Evolutionary conservation across 2,329 filamentous ascomycete genomes (phyloP), one percentile per base, ranked within the genome.

Genomic region (Epichloe sibirici): DNA sequence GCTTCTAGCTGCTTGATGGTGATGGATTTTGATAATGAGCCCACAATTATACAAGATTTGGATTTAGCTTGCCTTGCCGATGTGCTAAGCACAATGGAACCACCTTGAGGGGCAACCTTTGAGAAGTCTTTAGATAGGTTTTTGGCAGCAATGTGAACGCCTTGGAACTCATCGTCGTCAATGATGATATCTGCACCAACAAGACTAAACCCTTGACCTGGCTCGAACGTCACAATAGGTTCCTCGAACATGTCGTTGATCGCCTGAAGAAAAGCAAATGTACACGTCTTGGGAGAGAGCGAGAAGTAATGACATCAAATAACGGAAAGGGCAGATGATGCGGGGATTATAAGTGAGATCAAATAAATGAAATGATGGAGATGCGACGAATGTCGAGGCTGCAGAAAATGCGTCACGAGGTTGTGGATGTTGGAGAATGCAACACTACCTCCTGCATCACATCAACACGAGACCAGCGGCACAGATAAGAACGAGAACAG

Each of bases 141-240:
- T 35, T 59, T 55, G 11, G 60, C 65, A 5, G 67, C 66, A 34
- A 69, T 68, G 28, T 62, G 61, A 15, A 69, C 56, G 9, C 67
- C 67, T 4, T 60, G 47, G 15, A 58, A 59, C 42, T 69, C 65
- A 48, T 60, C 59, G 7, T 61, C 52, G 17, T 66, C 61, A 39
- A 65, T 57, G 31, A 67, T 48, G 35, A 69, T 63, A 1, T 62
- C 56, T 4, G 66, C 62, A 13, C 61, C 59, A 40, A 63, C 55
- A 37, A 68, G 60, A 53, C 50, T 61, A 51, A 68, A 57, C 39
- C 62, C 56, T 45, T 52, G 43, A 23, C 48, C 57, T 8, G 54
- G 39, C 52, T 58, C 53, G 49, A 64, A 64, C 2, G 61, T 51
- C 38, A 65, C 62, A 31, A 64, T 56, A 13, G 51, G 53, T 45